phyloP scores from a whole-genome alignment of 768 basidiomycete genomes.

The Rossbeevera mucosa region DNA sequence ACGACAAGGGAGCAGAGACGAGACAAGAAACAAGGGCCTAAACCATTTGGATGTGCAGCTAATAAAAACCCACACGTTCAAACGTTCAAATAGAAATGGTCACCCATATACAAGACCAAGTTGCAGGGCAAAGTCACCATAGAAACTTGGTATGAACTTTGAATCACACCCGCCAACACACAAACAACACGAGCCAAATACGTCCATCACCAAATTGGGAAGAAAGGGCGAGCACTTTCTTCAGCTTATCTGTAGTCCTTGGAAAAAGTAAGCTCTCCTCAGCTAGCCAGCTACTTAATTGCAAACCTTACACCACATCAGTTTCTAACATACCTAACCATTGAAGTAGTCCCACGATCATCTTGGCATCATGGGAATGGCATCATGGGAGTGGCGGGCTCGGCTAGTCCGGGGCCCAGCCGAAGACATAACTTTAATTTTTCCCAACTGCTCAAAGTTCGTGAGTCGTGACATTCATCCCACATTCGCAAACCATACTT shows the following conservation, averaged over 20 bases:
- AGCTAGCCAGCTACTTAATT: too few relatives aligned
- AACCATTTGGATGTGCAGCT: background rate
- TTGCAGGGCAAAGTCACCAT: conserved; percentile 13
- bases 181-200: background rate
- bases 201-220: conserved; percentile 1
- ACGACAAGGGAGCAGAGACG: background rate
- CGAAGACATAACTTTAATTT: background rate
- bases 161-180: too few relatives aligned
- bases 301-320: background rate
- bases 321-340: too few relatives aligned
- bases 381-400: background rate
- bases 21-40: background rate
- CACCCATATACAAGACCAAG: background rate
- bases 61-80: background rate
- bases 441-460: background rate
- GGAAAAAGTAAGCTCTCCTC: too few relatives aligned
- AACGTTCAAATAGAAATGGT: background rate
- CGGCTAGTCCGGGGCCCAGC: background rate
- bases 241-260: too few relatives aligned
- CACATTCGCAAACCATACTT: background rate
- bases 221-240: too few relatives aligned
- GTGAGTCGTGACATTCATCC: background rate
- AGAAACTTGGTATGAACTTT: conserved; percentile 10
- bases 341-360: background rate
- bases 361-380: background rate